phyloP scores from a whole-genome alignment of 2,329 filamentous ascomycete genomes.

The Scleromitrula shiraiana region DNA sequence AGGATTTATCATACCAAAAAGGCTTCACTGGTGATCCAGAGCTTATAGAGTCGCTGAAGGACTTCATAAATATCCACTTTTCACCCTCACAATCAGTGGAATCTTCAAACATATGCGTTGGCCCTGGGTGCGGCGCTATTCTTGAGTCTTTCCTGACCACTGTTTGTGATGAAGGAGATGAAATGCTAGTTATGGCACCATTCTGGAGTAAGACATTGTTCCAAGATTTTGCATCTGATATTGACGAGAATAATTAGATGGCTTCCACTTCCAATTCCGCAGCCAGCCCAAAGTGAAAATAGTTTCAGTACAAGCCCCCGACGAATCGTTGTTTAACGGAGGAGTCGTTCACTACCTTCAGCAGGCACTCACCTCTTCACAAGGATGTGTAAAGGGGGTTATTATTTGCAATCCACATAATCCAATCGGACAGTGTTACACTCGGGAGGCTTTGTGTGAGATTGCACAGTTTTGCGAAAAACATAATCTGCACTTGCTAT shows the following conservation, averaged over 20 bases:
- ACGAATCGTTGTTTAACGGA: not conserved
- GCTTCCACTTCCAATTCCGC: slow-evolving; percentile 5
- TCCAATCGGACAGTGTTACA: slow-evolving; percentile 6
- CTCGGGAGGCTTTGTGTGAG: not conserved
- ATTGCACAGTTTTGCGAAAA: not conserved
- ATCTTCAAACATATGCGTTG: slow-evolving; percentile 6
- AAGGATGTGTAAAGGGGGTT: not conserved
- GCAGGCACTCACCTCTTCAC: not conserved
- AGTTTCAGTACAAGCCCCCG: not conserved
- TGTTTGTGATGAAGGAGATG: no score
- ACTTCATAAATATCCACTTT: slow-evolving; percentile 16
- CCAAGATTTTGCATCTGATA: not conserved
- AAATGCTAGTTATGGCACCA: slow-evolving; percentile 13
- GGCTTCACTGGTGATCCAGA: slow-evolving; percentile 10
- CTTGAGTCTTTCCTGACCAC: slow-evolving; percentile 13
- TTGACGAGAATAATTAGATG: not conserved
- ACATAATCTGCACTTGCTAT: slow-evolving; percentile 3
- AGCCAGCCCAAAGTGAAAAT: not conserved
- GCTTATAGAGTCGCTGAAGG: slow-evolving; percentile 3
- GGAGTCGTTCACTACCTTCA: not conserved
- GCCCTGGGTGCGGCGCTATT: slow-evolving; percentile 13
- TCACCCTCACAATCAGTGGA: slow-evolving; percentile 9
- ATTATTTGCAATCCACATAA: slow-evolving; percentile 10
- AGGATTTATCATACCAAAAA: slow-evolving; percentile 11
- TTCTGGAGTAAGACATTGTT: slow-evolving; percentile 11